Conservation (phyloP, 2,329 filamentous ascomycete species). For the Exophiala sp. region DNA sequence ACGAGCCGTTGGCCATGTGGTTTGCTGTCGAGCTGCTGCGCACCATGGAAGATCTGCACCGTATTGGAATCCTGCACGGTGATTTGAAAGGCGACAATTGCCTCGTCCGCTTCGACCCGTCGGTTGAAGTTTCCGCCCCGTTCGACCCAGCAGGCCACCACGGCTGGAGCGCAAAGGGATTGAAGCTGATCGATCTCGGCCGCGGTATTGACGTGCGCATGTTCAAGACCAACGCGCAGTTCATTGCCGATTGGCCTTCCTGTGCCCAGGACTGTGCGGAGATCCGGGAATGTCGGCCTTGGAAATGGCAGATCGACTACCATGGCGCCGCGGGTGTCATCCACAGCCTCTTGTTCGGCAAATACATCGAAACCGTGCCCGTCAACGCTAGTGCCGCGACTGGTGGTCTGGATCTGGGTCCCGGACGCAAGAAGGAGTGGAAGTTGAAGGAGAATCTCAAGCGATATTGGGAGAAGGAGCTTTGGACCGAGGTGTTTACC, state of each 20-base stretch:
- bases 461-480: slow-evolving; percentile 91
- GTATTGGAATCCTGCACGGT: slow-evolving; percentile 74
- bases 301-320: slow-evolving; percentile 98
- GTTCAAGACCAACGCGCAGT: slow-evolving; percentile 70
- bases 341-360: slow-evolving; percentile 85
- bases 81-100: slow-evolving; percentile 96
- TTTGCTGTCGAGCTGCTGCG: slow-evolving; percentile 87
- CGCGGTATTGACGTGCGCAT: slow-evolving; percentile 87
- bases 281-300: slow-evolving; percentile 87
- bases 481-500: slow-evolving; percentile 80
- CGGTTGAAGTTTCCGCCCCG: slow-evolving; percentile 48
- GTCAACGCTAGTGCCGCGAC: slow-evolving; percentile 9
- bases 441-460: slow-evolving; percentile 77
- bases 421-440: slow-evolving; percentile 57
- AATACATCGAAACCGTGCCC: slow-evolving; percentile 75
- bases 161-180: slow-evolving; percentile 74
- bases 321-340: slow-evolving; percentile 84
- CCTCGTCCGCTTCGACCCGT: slow-evolving; percentile 63
- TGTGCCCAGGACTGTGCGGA: slow-evolving; percentile 83
- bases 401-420: slow-evolving; percentile 19
- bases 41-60: slow-evolving; percentile 79
- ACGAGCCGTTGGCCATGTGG: slow-evolving; percentile 90
- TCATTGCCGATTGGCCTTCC: slow-evolving; percentile 94
- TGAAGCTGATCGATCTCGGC: slow-evolving; percentile 90
- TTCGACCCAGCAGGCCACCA: slow-evolving; percentile 68